Base-by-base conservation (phyloP, 306 rosid genomes). In the Oemleria cerasiformis region DNA sequence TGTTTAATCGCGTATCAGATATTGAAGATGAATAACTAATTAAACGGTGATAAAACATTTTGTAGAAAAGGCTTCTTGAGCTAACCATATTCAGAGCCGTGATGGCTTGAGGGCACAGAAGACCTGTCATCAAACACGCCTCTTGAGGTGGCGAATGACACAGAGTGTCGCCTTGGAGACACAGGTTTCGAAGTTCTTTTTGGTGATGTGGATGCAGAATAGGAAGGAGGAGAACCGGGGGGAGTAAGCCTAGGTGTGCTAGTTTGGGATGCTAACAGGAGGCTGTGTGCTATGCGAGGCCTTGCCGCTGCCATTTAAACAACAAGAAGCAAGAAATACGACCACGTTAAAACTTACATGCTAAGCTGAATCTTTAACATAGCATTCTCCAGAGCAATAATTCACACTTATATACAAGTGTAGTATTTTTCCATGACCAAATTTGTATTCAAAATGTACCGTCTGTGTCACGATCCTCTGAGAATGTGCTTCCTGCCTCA, bases 161-260 rank as follows among this genome's bases (percentile, higher is more conserved):
- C 53, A 0, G 97, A 70, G 67, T 82, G 91, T 8, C 95, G 90
- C 86, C 80, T 83, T 8, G 99, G 99, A 54, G 99, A 94, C 21
- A 59, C 84, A n/a, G 97, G 86, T 62, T 84, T 85, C 17, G 99
- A 88, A 63, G 86, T 80, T 85, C 80, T 91, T 58, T 91, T 82
- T 55, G 99, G 98, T 13, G 98, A 87, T 36, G 74, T 89, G 5
- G 92, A 84, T 16, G 90, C 89, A 34, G 98, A 94, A 40, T 84
- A 23, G 63, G 56, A 76, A 30, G 92, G 92, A 79, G 96, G 99
- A 5, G 99, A 87, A 51, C 84, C 95, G 0, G 92, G 91, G 2
- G 99, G 96, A 45, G 88, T 89, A 12, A 89, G 43, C 44, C 86
- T 90, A 71, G 99, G 97, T 11, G 96, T 87, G 78, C 54, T 85